A percentile compares a stretch with the other conserved stretches of the same genome.
These are phyloP conservation scores for Emmonsia crescens DNA, from an alignment of 2,329 filamentous ascomycete species.

Conservation along the genomic window DNA sequence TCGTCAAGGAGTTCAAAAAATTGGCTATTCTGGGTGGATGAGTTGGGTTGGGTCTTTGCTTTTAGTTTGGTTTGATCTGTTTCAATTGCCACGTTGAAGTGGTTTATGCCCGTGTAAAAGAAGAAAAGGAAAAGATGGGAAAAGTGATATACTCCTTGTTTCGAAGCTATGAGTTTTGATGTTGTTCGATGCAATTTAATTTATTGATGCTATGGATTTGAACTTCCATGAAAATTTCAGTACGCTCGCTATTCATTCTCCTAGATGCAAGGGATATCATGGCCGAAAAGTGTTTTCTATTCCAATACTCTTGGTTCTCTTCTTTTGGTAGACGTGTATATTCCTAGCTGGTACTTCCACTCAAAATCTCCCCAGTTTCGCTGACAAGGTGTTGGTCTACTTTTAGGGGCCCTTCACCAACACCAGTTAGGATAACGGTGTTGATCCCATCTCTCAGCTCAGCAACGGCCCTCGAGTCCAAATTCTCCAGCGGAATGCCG, in stretches of 20 bases:
- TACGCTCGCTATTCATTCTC: not conserved
- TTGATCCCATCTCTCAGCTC: conserved; percentile 69
- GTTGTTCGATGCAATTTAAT: not conserved
- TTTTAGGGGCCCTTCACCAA: conserved; percentile 78
- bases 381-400: conserved; percentile 67
- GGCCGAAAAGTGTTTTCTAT: not conserved
- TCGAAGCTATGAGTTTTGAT: not conserved
- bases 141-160: not conserved
- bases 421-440: conserved; percentile 79
- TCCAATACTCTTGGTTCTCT: not conserved
- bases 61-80: not conserved
- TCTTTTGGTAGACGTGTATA: not conserved
- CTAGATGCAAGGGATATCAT: conserved; percentile 1
- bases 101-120: not conserved
- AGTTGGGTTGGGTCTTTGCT: not conserved
- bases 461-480: conserved; percentile 43
- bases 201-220: not conserved
- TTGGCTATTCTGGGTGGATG: conserved; percentile 26
- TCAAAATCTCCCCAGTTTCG: conserved; percentile 47
- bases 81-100: not conserved
- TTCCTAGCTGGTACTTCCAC: conserved; percentile 12
- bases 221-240: not conserved
- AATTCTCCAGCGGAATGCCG: conserved; percentile 50
- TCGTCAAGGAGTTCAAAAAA: conserved; percentile 39
- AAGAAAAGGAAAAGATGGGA: not conserved